Evolutionary conservation across 2,329 filamentous ascomycete genomes (phyloP), one percentile per base, ranked within the genome.

Genomic region (Penicillium corylophilum): DNA sequence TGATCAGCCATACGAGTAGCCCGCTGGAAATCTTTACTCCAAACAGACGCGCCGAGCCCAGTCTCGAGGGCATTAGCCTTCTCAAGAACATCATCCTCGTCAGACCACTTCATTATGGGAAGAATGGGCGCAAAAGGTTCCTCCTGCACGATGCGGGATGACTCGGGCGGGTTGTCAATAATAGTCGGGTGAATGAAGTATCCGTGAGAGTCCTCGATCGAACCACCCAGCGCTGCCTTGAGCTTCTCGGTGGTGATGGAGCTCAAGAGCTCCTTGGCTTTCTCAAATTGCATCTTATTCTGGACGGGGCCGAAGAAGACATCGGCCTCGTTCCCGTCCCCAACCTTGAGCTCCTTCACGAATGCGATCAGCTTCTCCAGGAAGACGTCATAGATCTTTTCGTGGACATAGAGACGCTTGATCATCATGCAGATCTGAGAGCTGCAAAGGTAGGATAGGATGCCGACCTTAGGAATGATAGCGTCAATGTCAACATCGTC

Each of bases 41-140:
- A 87, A 0, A 87, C 77, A 0, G 82, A 82, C 1, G 80, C 78
- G 0, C 81, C 82, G 0, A 86, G 74, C 0, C 81, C 82, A 26
- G 75, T 77, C 20, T 79, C 72, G 2, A 72, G 71, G 18, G 76
- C 71, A 53, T 85, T 86, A 1, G 80, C 82, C 4, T 82, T 76
- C 1, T 65, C 64, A 26, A 87, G 70, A 0, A 85, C 81, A 16
- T 86, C 83, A 5, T 78, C 78, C 54, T 88, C 84, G 24, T 80
- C 75, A 0, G 73, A 72, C 83, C 84, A 89, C 18, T 77, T 79
- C 49, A 87, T 63, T 7, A 87, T 70, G 0, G 85, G 85, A 1
- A 88, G 75, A 28, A 89, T 82, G 0, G 86, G 86, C 0, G 79
- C 82, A 57, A 85, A 86, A 4, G 82, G 79, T 63, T 86, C 83